These are phyloP conservation scores for Pseudopithomyces chartarum DNA, from an alignment of 2,329 filamentous ascomycete genomes.

Conservation along the genomic window DNA sequence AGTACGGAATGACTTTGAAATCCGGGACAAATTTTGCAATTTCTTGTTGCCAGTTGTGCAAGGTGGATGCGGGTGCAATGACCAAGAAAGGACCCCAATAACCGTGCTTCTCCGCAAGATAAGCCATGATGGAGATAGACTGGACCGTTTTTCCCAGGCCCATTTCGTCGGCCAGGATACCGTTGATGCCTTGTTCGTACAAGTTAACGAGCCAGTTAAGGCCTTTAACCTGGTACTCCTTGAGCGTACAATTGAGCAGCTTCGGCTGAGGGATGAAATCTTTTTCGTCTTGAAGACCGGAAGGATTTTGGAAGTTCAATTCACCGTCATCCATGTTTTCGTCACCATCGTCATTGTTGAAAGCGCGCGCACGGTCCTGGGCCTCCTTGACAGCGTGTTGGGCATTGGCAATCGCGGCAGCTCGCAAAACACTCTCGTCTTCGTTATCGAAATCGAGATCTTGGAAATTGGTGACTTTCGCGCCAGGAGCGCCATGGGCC, in stretches of 20 bases:
- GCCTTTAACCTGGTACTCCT: conserved; percentile 98
- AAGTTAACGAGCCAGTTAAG: conserved; percentile 99
- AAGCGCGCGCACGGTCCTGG: conserved; percentile 87
- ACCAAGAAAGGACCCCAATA: conserved; percentile 98
- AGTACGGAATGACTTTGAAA: conserved; percentile 95
- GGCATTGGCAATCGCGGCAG: conserved; percentile 91
- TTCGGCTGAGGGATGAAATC: conserved; percentile 81
- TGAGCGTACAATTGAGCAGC: conserved; percentile 89
- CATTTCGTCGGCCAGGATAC: conserved; percentile 98
- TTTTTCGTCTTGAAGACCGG: conserved; percentile 89
- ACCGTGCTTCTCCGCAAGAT: conserved; percentile 94
- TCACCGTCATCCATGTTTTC: conserved; percentile 77
- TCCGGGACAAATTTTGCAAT: conserved; percentile 93
- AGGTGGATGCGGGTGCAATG: conserved; percentile 90
- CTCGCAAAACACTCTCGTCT: conserved; percentile 79
- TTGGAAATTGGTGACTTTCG: conserved; percentile 90
- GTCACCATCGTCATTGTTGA: conserved; percentile 69
- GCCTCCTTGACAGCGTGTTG: conserved; percentile 95
- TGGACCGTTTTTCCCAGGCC: conserved; percentile 99
- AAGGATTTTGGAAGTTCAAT: conserved; percentile 99
- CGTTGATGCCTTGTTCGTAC: conserved; percentile 99
- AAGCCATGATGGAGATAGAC: conserved; percentile 99
- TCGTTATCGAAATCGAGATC: conserved; percentile 95
- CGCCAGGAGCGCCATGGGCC: conserved; percentile 55
- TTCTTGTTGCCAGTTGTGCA: conserved; percentile 99